phyloP scores from a whole-genome alignment of 2,329 filamentous ascomycete genomes.

The Neoscytalidium dimidiatum region DNA sequence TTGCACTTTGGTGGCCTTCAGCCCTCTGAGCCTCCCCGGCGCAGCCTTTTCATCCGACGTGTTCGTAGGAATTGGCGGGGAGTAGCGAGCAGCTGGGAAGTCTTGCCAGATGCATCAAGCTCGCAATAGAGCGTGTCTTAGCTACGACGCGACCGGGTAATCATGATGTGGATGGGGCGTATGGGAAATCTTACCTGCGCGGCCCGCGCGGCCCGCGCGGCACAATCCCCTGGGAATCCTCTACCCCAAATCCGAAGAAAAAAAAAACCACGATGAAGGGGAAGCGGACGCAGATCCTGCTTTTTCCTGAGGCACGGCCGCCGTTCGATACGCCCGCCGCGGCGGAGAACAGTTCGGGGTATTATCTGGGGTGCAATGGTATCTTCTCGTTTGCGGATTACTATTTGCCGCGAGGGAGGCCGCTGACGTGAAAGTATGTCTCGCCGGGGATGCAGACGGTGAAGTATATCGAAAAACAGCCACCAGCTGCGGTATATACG shows the following conservation, averaged over 20 bases:
- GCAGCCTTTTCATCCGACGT: not conserved
- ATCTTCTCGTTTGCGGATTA: constrained; percentile 39
- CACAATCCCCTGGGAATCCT: too few species aligned
- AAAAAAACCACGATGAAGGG: too few species aligned
- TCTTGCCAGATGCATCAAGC: not conserved
- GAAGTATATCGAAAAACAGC: constrained; percentile 26
- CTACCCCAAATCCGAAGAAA: too few species aligned
- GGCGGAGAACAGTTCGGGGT: constrained; percentile 36
- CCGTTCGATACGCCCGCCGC: constrained; percentile 28
- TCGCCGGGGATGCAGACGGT: constrained; percentile 34
- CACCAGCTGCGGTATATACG: constrained; percentile 33
- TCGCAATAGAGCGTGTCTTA: not conserved
- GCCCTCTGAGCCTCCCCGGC: not conserved
- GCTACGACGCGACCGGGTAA: not conserved
- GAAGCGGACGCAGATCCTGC: constrained; percentile 33
- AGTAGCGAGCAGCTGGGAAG: not conserved
- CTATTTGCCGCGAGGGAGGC: constrained; percentile 29
- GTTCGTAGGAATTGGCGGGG: not conserved
- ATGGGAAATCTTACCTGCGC: not conserved
- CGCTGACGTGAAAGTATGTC: constrained; percentile 31
- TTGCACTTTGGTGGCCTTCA: not conserved
- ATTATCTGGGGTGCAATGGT: constrained; percentile 39
- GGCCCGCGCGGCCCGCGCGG: too few species aligned
- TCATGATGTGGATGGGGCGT: not conserved
- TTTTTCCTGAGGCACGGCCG: constrained; percentile 37